Conservation (phyloP, 2,329 filamentous ascomycete species). For the Colletotrichum graminicola region DNA sequence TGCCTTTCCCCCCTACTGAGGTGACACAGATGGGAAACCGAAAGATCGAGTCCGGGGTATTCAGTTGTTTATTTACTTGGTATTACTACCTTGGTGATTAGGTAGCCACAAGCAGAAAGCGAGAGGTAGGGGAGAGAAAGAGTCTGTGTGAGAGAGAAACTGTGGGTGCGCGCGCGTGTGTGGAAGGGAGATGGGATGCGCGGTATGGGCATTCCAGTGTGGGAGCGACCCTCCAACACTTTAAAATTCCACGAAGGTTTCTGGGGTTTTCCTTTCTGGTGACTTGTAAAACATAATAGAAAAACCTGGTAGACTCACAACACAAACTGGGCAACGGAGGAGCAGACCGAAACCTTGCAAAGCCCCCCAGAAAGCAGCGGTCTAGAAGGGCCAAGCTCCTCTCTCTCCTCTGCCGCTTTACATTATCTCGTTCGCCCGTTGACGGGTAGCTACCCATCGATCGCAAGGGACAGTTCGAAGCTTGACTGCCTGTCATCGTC, state of each 20-base stretch:
- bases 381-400: slow-evolving; percentile 7
- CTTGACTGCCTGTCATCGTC: slow-evolving; percentile 1
- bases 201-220: slow-evolving; percentile 20
- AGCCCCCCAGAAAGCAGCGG: slow-evolving; percentile 11
- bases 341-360: slow-evolving; percentile 14
- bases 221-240: background rate
- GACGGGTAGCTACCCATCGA: slow-evolving; percentile 2
- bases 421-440: slow-evolving; percentile 22
- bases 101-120: background rate
- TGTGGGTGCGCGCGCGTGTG: background rate
- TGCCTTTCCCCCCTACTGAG: background rate
- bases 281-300: background rate
- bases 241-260: slow-evolving; percentile 11
- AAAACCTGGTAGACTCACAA: background rate
- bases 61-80: slow-evolving; percentile 29
- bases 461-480: slow-evolving; percentile 11
- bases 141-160: too few relatives aligned
- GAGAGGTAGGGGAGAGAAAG: background rate
- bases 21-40: slow-evolving; percentile 1
- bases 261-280: background rate
- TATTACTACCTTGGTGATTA: slow-evolving; percentile 5
- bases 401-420: slow-evolving; percentile 1
- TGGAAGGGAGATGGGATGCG: background rate
- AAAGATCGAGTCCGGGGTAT: slow-evolving; percentile 11
- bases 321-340: background rate